phyloP scores from a whole-genome alignment of 2,329 filamentous ascomycete genomes.

The Falciphora oryzae region DNA sequence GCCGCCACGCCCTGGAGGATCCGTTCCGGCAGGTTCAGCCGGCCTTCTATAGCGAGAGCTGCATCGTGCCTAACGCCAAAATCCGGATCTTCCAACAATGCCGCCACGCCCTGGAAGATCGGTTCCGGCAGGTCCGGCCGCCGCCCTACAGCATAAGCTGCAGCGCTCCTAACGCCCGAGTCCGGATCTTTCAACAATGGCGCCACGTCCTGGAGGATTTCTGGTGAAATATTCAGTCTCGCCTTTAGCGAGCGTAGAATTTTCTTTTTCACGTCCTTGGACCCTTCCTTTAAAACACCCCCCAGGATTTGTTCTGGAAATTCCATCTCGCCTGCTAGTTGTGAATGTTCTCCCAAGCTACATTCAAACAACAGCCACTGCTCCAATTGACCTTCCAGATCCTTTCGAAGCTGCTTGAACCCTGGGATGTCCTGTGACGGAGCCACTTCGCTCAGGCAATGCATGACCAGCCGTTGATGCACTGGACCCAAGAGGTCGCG shows the following conservation, averaged over 20 bases:
- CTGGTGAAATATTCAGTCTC: neutral
- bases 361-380: conserved; percentile 21
- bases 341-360: conserved; percentile 10
- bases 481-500: conserved; percentile 29
- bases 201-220: neutral
- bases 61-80: too few relatives aligned
- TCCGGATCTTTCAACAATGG: conserved; percentile 2
- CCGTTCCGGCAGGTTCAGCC: too few relatives aligned
- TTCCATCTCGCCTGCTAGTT: conserved; percentile 15
- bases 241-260: neutral
- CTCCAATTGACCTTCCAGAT: conserved; percentile 14
- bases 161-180: neutral
- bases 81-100: neutral
- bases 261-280: conserved; percentile 1
- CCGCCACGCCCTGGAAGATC: neutral
- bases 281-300: conserved; percentile 12
- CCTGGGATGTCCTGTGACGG: conserved; percentile 8
- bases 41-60: too few relatives aligned
- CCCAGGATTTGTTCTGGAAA: conserved; percentile 15
- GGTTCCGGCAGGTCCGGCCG: neutral
- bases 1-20: too few relatives aligned
- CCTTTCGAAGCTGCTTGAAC: conserved; percentile 11
- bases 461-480: conserved; percentile 24
- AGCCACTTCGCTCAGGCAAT: conserved; percentile 24
- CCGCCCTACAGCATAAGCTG: neutral